Conservation (phyloP, 768 basidiomycete genomes). For the Coprinopsis cinerea region DNA sequence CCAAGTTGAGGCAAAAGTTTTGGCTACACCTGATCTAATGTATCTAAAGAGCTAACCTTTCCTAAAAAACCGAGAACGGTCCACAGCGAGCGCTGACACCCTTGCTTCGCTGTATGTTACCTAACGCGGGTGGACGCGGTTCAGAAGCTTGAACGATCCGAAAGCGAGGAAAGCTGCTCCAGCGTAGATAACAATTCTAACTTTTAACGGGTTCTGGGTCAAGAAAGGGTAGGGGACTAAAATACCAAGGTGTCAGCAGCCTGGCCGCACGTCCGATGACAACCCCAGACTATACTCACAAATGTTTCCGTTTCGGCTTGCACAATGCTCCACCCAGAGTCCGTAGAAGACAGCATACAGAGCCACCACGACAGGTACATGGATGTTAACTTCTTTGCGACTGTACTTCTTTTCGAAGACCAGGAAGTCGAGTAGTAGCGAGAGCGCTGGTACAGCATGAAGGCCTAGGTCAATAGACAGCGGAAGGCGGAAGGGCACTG, state of each 20-base stretch:
- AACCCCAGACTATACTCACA: conserved; percentile 48
- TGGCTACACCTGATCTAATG: too few species aligned
- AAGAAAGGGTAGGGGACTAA: conserved; percentile 84
- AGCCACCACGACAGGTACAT: conserved; percentile 24
- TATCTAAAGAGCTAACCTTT: too few species aligned
- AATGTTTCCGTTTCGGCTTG: conserved; percentile 43
- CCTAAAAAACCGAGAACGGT: too few species aligned
- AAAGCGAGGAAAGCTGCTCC: conserved; percentile 46
- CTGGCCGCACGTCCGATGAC: background rate
- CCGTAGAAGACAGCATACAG: conserved; percentile 44
- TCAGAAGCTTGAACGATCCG: conserved; percentile 51
- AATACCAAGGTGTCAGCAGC: conserved; percentile 3
- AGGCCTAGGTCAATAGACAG: conserved; percentile 56
- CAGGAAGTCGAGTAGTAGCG: conserved; percentile 63
- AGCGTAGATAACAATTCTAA: conserved; percentile 56
- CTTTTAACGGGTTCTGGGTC: conserved; percentile 45
- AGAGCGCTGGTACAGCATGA: conserved; percentile 56
- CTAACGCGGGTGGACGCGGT: conserved; percentile 41
- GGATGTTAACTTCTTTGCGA: conserved; percentile 18
- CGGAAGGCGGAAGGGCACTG: conserved; percentile 34
- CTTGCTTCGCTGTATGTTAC: too few species aligned
- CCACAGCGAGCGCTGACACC: too few species aligned
- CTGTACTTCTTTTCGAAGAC: conserved; percentile 54
- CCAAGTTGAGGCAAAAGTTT: background rate
- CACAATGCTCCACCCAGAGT: conserved; percentile 64